Evolutionary conservation across 306 rosid genomes (phyloP).

Genomic region (Alnus glutinosa): DNA sequence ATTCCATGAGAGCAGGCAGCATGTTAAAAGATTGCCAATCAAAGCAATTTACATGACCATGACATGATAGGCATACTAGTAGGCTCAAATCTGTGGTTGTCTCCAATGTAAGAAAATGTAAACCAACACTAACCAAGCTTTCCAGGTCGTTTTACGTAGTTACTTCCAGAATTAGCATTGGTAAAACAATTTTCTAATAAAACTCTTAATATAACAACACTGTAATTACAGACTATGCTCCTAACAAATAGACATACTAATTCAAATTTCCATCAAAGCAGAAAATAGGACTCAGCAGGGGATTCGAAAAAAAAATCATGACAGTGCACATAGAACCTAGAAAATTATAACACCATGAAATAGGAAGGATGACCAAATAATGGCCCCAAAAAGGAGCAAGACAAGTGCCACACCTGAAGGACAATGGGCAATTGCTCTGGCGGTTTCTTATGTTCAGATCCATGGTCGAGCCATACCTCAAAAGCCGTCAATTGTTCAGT

Average conservation of each 20-base stretch:
- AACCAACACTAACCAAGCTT: conserved; percentile 1
- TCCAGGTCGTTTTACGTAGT: neutral
- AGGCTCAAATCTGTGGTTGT: neutral
- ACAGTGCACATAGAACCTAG: conserved; percentile 22
- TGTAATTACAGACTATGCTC: neutral
- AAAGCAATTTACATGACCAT: conserved; percentile 2
- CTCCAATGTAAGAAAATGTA: neutral
- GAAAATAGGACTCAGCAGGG: conserved; percentile 15
- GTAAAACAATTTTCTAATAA: neutral
- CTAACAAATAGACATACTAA: conserved; percentile 15
- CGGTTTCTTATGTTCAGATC: conserved; percentile 96
- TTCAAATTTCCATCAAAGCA: conserved; percentile 18
- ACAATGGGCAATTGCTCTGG: conserved; percentile 98
- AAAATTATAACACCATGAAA: conserved; percentile 26
- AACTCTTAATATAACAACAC: neutral
- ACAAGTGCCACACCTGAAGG: conserved; percentile 73
- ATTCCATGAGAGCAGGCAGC: neutral
- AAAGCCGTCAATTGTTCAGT: conserved; percentile 95
- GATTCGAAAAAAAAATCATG: conserved; percentile 20
- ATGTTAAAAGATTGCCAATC: neutral
- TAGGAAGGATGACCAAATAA: neutral
- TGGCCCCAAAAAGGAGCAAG: conserved; percentile 29
- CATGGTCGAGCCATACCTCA: conserved; percentile 99
- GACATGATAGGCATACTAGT: neutral
- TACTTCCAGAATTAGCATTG: neutral